phyloP scores from a whole-genome alignment of 192 early-diverging fungal genomes.

The Coemansia sp. region DNA sequence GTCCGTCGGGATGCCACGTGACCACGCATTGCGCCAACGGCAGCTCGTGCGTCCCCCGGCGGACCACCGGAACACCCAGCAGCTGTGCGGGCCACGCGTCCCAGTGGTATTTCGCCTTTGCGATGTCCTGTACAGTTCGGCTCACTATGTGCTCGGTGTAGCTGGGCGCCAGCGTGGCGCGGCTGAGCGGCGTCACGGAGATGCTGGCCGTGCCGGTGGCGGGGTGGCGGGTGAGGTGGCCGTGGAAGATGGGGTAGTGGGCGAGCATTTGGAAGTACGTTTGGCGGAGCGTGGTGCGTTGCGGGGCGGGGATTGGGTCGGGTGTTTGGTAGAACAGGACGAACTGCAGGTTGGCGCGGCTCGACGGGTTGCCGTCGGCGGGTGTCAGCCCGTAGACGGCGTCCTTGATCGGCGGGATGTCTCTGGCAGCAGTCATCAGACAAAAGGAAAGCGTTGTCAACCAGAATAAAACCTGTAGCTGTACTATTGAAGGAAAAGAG shows the following conservation, averaged over 20 bases:
- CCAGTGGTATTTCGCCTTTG: constrained; percentile 22
- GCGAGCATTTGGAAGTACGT: constrained; percentile 24
- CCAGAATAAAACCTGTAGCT: not conserved
- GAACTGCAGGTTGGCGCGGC: constrained; percentile 41
- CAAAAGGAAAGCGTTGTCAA: not conserved
- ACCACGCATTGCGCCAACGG: constrained; percentile 32
- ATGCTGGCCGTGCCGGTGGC: constrained; percentile 8
- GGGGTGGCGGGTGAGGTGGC: constrained; percentile 12
- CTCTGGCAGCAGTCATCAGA: not conserved
- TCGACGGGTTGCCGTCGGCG: constrained; percentile 30
- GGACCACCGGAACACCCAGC: constrained; percentile 18
- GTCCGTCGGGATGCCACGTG: constrained; percentile 36
- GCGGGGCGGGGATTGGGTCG: not conserved
- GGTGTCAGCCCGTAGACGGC: constrained; percentile 27
- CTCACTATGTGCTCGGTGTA: constrained; percentile 22
- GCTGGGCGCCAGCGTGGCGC: constrained; percentile 1
- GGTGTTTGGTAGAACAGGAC: constrained; percentile 26
- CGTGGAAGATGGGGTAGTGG: constrained; percentile 37
- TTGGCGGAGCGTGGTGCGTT: constrained; percentile 10
- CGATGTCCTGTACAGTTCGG: constrained; percentile 14
- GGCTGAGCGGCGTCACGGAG: constrained; percentile 7
- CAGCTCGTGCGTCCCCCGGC: not conserved
- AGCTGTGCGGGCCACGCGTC: constrained; percentile 21
- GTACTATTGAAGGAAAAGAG: not conserved
- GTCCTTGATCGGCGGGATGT: too few species aligned